Base-by-base conservation (phyloP, 1,284 basidiomycete species). In the Cystobasidium sp. region DNA sequence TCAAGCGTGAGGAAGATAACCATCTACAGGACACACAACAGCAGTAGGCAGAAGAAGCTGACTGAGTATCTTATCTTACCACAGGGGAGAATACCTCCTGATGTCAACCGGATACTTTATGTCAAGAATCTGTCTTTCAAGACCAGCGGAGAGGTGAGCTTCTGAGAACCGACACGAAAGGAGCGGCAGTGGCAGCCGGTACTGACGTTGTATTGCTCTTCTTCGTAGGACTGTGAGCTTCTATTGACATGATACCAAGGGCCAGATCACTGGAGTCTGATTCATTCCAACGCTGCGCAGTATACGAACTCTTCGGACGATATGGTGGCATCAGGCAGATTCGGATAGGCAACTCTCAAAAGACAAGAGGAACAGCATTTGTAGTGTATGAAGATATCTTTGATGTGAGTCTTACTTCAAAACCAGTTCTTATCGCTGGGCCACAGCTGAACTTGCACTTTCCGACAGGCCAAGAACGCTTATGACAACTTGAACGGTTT, bases 251-350 rank as follows among this genome's bases (percentile, higher is more conserved):
- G 31, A 1, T 31, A 31, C 31, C 31, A 31, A 31, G 5, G 31
- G 5, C 31, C 31, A 31, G 31, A 31, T 31, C 31, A 31, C 5
- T 5, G 1, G 31, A 31, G 31, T 5, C 31, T 31, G 5, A 31
- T 31, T 5, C 31, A 31, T 31, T 31, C 31, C 31, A 31, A 31
- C 5, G 31, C 31, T 31, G 1, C 31, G n/a, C 70, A 73, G 70
- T 73, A 24, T 98, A 98, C 83, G 96, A 99, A 84, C 86, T 99
- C 74, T 99, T 99, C 81, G 96, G 95, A 70, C 91, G 94, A 76
- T 99, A 99, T 85, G 96, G 96, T 55, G 92, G 92, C 78, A 94
- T 99, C 80, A 90, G 96, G 55, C 96, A 99, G 83, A 91, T 99
- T 78, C 88, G 96, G 70, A 88, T 97, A 78, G 96, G 96, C 59